Base-by-base conservation (phyloP, 2,329 filamentous ascomycete species). In the Lomentospora prolificans region DNA sequence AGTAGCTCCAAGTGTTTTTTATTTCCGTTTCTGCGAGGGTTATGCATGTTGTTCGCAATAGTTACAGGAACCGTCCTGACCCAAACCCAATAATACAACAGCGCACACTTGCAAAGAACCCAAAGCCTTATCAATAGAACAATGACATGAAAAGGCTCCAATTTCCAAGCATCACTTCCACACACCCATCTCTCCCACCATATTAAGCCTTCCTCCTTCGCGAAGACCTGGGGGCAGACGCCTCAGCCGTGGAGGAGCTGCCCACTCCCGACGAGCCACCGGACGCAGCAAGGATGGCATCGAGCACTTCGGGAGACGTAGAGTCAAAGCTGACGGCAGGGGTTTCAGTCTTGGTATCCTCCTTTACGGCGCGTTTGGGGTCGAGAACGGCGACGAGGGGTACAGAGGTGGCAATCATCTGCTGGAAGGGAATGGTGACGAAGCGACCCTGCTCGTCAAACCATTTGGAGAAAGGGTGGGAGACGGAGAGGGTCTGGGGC, bases 361-460 rank as follows among this genome's bases (percentile, higher is more conserved):
- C 14, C 30, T 33, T 36, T 25, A 56, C 58, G n/a, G 75, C 75
- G 56, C 78, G 75, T 67, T 80, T 79, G 36, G 84, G 79, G 63
- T 92, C 88, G 30, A 77, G 77, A 61, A 76, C 76, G 53, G 84
- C 87, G 59, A 92, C 78, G 30, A 79, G 66, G 1, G 84, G 80
- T 3, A 92, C 76, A 41, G 79, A 77, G n/a, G 78, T 78, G 9
- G 87, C 87, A 51, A 94, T 74, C 72, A 89, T 82, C 66, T 84
- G 80, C 76, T 94, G 89, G 71, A 94, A 91, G 4, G 89, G 88
- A 61, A 81, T 75, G 7, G 82, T 79, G 50, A 90, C 79, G 67
- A 94, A 90, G 67, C 78, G 80, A 52, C 89, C 89, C 41, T 76
- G 73, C 56, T 72, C 73, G 68, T 95, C 87, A 63, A 92, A 94